Conservation (phyloP, 2,329 filamentous ascomycete genomes). For the Xylariomycetidae sp. region DNA sequence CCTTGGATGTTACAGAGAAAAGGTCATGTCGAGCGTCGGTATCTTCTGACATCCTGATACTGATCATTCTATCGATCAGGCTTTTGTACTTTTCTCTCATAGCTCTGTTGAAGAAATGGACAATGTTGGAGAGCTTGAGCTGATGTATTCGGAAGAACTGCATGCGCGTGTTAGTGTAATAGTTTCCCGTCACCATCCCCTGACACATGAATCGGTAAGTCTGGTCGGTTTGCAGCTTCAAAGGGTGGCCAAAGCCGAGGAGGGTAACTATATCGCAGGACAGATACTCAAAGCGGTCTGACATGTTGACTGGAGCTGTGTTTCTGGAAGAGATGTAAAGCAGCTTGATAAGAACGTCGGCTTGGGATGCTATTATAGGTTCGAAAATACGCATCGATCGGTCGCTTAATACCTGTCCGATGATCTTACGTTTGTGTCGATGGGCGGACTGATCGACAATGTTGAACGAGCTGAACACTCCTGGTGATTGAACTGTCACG, state of each 20-base stretch:
- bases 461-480: conserved; percentile 1
- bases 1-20: not conserved
- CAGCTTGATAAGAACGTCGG: conserved; percentile 2
- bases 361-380: conserved; percentile 1
- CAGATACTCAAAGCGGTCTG: not conserved
- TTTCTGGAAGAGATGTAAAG: not conserved
- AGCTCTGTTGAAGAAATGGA: not conserved
- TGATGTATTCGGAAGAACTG: too few relatives aligned
- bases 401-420: conserved; percentile 2
- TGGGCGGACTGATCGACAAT: conserved; percentile 2
- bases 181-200: not conserved
- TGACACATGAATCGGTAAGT: not conserved
- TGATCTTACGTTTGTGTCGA: conserved; percentile 3
- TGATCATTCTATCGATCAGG: not conserved
- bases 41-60: not conserved
- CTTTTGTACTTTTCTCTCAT: not conserved
- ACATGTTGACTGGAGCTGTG: conserved; percentile 2
- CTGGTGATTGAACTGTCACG: not conserved
- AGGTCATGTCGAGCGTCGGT: not conserved
- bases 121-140: too few relatives aligned
- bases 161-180: conserved; percentile 1
- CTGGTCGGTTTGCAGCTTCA: conserved; percentile 3
- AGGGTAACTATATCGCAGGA: conserved; percentile 1
- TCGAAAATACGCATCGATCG: conserved; percentile 4
- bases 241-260: conserved; percentile 2